Conservation (phyloP, 2,329 filamentous ascomycete species). For the Bipolaris bicolor region DNA sequence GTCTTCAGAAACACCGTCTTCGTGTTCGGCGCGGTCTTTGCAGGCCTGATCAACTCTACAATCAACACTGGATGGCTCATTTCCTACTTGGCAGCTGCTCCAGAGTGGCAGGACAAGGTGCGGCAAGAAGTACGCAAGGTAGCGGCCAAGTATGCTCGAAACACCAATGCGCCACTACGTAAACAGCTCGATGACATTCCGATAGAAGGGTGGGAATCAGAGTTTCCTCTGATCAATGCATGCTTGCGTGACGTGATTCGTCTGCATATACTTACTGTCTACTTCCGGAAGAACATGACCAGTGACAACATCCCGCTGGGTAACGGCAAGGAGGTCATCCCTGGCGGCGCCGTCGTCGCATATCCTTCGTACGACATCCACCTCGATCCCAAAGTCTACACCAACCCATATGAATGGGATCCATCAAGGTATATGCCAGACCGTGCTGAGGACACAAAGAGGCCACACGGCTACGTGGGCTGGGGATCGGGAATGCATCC, state of each 20-base stretch:
- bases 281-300: slow-evolving; percentile 60
- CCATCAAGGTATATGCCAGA: slow-evolving; percentile 57
- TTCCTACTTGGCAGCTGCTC: slow-evolving; percentile 42
- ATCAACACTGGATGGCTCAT: slow-evolving; percentile 59
- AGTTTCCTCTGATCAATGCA: slow-evolving; percentile 60
- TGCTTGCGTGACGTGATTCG: slow-evolving; percentile 63
- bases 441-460: slow-evolving; percentile 55
- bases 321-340: slow-evolving; percentile 56
- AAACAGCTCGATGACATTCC: slow-evolving; percentile 53
- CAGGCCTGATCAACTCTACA: slow-evolving; percentile 64
- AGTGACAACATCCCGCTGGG: slow-evolving; percentile 55
- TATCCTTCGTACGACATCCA: slow-evolving; percentile 59
- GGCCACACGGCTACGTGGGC: slow-evolving; percentile 42
- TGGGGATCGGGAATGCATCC: slow-evolving; percentile 53
- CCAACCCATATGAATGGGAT: slow-evolving; percentile 58
- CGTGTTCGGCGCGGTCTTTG: slow-evolving; percentile 61
- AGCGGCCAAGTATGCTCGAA: slow-evolving; percentile 53
- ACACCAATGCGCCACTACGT: slow-evolving; percentile 43
- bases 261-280: slow-evolving; percentile 55
- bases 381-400: slow-evolving; percentile 57
- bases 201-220: slow-evolving; percentile 61
- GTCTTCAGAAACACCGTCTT: slow-evolving; percentile 56
- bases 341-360: slow-evolving; percentile 54
- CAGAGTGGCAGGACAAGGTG: slow-evolving; percentile 54
- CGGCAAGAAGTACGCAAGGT: slow-evolving; percentile 57